phyloP scores from a whole-genome alignment of 805 yeast genomes.

The Pichia exigua region DNA sequence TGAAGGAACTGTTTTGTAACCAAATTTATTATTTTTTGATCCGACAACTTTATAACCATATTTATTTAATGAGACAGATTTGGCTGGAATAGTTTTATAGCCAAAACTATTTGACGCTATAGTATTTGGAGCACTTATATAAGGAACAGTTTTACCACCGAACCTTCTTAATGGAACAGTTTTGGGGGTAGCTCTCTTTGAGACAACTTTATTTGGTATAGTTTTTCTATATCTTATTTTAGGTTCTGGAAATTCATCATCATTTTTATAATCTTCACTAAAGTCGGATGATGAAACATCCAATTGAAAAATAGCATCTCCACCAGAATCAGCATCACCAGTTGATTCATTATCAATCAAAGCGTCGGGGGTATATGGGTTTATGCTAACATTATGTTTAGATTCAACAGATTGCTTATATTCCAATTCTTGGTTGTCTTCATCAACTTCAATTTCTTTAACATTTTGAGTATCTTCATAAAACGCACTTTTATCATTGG shows the following conservation, averaged over 20 bases:
- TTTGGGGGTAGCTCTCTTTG: neutral
- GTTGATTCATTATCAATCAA: neutral
- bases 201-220: neutral
- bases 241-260: neutral
- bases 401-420: neutral
- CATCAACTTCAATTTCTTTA: neutral
- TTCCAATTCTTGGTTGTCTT: neutral
- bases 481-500: neutral
- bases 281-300: neutral
- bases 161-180: neutral
- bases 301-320: neutral
- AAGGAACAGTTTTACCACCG: neutral
- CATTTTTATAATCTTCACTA: neutral
- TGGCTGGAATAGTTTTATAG: neutral
- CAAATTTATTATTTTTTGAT: neutral
- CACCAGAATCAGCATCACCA: neutral
- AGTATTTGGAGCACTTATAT: neutral
- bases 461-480: neutral
- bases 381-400: neutral
- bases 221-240: neutral
- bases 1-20: neutral
- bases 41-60: neutral
- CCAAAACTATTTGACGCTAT: neutral
- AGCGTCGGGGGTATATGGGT: neutral
- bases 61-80: neutral